Conservation (phyloP, 2,329 filamentous ascomycete genomes). For the Coniella lustricola region DNA sequence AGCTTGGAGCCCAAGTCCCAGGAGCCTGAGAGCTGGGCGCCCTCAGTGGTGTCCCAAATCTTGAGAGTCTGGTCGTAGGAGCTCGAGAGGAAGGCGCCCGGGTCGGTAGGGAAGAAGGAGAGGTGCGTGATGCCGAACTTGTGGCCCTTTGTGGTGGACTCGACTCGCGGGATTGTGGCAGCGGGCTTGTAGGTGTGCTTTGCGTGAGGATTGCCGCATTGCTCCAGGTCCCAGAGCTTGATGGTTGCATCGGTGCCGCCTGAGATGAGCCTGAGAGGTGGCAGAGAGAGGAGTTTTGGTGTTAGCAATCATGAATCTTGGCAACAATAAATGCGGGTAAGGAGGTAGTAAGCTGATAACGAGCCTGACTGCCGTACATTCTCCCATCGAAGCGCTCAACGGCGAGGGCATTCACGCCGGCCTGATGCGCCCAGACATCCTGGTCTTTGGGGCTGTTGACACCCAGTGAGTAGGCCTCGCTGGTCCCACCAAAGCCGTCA, state of each 20-base stretch:
- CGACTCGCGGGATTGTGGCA: constrained; percentile 40
- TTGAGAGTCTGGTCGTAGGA: constrained; percentile 75
- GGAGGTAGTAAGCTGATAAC: neutral
- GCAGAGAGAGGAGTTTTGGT: constrained; percentile 3
- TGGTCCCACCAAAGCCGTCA: constrained; percentile 19
- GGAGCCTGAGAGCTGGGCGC: constrained; percentile 52
- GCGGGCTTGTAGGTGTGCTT: constrained; percentile 48
- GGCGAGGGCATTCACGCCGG: constrained; percentile 71
- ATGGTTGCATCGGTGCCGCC: constrained; percentile 81
- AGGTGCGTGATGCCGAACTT: constrained; percentile 69
- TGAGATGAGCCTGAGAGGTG: constrained; percentile 59
- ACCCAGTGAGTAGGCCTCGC: constrained; percentile 14
- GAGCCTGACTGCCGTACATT: constrained; percentile 41
- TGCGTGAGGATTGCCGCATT: constrained; percentile 36
- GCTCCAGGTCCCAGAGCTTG: constrained; percentile 80
- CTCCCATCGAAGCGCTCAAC: constrained; percentile 77
- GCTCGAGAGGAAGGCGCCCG: constrained; percentile 65
- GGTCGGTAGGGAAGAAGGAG: constrained; percentile 73
- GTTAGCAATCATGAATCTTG: neutral
- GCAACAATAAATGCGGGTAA: too few species aligned
- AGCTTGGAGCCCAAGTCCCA: constrained; percentile 63
- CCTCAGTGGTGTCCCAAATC: constrained; percentile 59
- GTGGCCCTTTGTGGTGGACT: constrained; percentile 33
- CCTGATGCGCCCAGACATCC: constrained; percentile 59
- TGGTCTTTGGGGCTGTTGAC: constrained; percentile 24